Conservation (phyloP, 139 green algal species). For the Coelastrella sp. region DNA sequence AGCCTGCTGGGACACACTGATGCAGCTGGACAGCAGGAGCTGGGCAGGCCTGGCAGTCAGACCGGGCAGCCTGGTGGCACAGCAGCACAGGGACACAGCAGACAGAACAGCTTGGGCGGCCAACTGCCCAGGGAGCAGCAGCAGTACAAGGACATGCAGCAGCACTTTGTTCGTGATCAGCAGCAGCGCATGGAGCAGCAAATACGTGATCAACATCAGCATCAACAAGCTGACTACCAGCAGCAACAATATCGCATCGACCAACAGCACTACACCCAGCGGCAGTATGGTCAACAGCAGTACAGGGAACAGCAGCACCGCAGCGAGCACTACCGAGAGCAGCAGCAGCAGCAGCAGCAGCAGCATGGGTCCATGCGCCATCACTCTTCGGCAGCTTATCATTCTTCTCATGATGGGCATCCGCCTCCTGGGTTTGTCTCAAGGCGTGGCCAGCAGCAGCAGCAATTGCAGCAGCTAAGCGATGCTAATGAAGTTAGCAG, state of each 20-base stretch:
- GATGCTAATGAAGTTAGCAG: not conserved
- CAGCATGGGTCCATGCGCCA: not conserved
- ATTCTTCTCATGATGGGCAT: not conserved
- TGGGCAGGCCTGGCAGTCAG: not conserved
- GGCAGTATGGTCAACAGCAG: not conserved
- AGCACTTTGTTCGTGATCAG: not conserved
- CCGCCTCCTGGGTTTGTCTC: not conserved
- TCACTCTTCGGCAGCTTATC: not conserved
- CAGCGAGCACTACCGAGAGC: not conserved
- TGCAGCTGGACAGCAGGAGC: not conserved
- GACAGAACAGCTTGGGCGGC: not conserved
- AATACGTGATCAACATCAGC: constrained; percentile 16
- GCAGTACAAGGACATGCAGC: constrained; percentile 21
- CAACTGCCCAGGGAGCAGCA: constrained; percentile 28
- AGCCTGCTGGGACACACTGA: not conserved
- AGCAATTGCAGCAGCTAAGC: not conserved
- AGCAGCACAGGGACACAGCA: not conserved
- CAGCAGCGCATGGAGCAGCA: constrained; percentile 26
- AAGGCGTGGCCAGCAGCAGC: not conserved
- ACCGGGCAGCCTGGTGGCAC: not conserved
- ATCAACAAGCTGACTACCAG: constrained; percentile 12
- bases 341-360: constrained; percentile 25
- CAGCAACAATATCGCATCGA: not conserved
- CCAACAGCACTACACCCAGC: not conserved
- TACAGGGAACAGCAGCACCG: constrained; percentile 10